Evolutionary conservation across 2,329 filamentous ascomycete genomes (phyloP), one percentile per base, ranked within the genome.

Genomic region (Ceratocystis colombiana): DNA sequence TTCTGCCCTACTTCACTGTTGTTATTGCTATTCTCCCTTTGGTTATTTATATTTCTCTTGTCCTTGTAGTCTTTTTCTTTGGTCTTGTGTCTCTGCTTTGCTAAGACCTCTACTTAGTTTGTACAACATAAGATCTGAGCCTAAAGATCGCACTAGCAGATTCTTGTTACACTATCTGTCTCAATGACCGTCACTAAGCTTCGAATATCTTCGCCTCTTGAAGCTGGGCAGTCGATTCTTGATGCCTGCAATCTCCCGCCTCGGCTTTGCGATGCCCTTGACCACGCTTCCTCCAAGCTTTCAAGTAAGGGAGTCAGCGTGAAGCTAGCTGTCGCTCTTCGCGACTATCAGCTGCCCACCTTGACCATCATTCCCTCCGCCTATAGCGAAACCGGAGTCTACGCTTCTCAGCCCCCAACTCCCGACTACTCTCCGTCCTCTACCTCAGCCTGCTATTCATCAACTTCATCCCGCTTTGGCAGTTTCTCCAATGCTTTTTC

Each of bases 121-220:
- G 69, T 67, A 66, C 68, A 68, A 61, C 62, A 64, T 66, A 57
- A 37, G 44, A 50, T 63, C 28, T 44, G 17, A 33, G 50, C n/a
- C 33, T 8, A 59, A 5, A n/a, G 55, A 41, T 30, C 17, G 41
- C 30, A 45, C 30, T 62, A 53, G 61, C 25, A 41, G 46, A 61
- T 53, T 61, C 65, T 59, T 64, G 57, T 66, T 41, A 50, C n/a
- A 61, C 44, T 44, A 15, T 70, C 71, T 37, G 7, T 50, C 45
- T 41, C 30, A 44, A 80, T 81, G 77, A 72, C 77, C 48, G 76
- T 81, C 71, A 65, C 59, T 17, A 86, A 84, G 74, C 76, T 78
- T 66, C 77, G 76, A 66, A 87, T 87, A 71, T 86, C 84, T 1
- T 80, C 82, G 62, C 84, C 84, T 15, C 78, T 87, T 66, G 84